These are phyloP conservation scores for Coemansia pectinata DNA, from an alignment of 192 early-diverging fungal genomes.

Conservation along the genomic window DNA sequence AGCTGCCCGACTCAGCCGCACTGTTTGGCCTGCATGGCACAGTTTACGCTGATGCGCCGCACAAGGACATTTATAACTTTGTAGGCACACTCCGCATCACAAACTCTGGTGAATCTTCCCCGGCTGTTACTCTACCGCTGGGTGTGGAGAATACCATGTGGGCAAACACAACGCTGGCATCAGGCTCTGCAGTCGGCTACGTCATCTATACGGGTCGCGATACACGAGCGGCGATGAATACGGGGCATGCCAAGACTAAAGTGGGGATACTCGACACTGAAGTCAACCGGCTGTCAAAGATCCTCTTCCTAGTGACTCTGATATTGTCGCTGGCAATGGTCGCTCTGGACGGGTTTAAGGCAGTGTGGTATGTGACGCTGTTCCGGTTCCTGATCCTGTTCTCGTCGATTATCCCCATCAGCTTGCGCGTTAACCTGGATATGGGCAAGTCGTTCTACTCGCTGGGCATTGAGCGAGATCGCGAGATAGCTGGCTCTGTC, in stretches of 20 bases:
- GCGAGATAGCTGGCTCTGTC: slow-evolving; percentile 80
- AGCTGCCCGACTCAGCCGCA: slow-evolving; percentile 59
- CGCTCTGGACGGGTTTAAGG: slow-evolving; percentile 83
- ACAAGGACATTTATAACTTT: slow-evolving; percentile 94
- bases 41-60: slow-evolving; percentile 87
- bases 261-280: slow-evolving; percentile 87
- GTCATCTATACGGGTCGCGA: slow-evolving; percentile 91
- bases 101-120: not conserved
- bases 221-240: slow-evolving; percentile 96
- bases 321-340: slow-evolving; percentile 84
- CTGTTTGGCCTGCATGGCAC: slow-evolving; percentile 66
- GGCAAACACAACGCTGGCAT: slow-evolving; percentile 94
- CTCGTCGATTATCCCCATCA: slow-evolving; percentile 95
- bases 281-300: slow-evolving; percentile 91
- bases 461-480: slow-evolving; percentile 84
- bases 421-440: slow-evolving; percentile 91
- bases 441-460: slow-evolving; percentile 97
- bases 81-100: slow-evolving; percentile 68
- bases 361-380: slow-evolving; percentile 88
- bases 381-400: slow-evolving; percentile 95
- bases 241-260: slow-evolving; percentile 87
- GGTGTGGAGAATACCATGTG: slow-evolving; percentile 91
- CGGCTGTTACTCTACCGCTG: slow-evolving; percentile 60
- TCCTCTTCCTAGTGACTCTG: slow-evolving; percentile 84
- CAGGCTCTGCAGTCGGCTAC: slow-evolving; percentile 82